Evolutionary conservation across 2,329 filamentous ascomycete species (phyloP).

Genomic region (Alternaria brassicae): DNA sequence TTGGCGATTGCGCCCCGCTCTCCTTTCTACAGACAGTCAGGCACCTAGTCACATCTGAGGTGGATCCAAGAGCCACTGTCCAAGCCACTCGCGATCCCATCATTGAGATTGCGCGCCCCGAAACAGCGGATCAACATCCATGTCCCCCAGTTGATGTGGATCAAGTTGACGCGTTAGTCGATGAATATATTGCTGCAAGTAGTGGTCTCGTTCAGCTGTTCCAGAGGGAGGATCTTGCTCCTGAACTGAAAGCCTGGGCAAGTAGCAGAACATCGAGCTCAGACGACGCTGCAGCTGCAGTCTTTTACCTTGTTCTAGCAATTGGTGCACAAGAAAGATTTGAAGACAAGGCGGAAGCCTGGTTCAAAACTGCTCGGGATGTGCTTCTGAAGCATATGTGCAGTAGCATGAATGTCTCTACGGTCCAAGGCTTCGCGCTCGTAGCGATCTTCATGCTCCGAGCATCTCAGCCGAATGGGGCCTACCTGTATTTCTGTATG

Average conservation of each 20-base stretch:
- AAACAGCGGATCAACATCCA: constrained; percentile 29
- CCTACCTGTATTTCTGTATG: constrained; percentile 59
- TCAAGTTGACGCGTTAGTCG: constrained; percentile 53
- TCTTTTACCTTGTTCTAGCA: constrained; percentile 60
- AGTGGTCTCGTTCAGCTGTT: constrained; percentile 60
- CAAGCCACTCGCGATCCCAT: constrained; percentile 40
- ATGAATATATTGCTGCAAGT: constrained; percentile 56
- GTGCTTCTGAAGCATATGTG: constrained; percentile 56
- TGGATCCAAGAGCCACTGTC: constrained; percentile 31
- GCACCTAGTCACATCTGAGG: constrained; percentile 55
- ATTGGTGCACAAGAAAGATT: constrained; percentile 57
- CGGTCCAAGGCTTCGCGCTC: constrained; percentile 60
- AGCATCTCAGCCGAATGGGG: constrained; percentile 60
- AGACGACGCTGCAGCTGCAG: constrained; percentile 56
- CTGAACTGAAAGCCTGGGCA: constrained; percentile 40
- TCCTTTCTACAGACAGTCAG: constrained; percentile 62
- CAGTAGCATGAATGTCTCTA: constrained; percentile 58
- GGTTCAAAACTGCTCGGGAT: constrained; percentile 57
- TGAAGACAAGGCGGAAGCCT: constrained; percentile 55
- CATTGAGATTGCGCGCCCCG: constrained; percentile 40
- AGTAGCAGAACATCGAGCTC: constrained; percentile 12
- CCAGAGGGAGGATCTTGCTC: constrained; percentile 47
- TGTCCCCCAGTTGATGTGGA: constrained; percentile 38
- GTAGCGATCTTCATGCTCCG: constrained; percentile 62
- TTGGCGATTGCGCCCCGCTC: constrained; percentile 61